Base-by-base conservation (phyloP, 2,329 filamentous ascomycete genomes). In the Exophiala aquamarina region DNA sequence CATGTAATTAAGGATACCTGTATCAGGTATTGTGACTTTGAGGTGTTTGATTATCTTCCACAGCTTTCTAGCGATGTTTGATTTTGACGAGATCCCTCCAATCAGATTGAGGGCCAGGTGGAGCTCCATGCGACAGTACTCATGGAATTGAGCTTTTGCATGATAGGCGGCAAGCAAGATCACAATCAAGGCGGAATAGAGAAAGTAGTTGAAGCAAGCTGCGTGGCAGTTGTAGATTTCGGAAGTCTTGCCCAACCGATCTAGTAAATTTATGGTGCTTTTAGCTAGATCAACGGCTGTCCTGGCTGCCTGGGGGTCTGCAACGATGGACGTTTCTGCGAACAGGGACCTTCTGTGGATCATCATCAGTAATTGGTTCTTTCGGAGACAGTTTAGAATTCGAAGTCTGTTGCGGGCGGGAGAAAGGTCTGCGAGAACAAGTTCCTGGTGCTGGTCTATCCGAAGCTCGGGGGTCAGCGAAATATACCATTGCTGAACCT, bases 101-200 rank as follows among this genome's bases (percentile, higher is more conserved):
- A 50, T 50, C 5, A 50, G 15, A 11, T 50, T 28, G 9, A 50
- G 41, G 21, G 47, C 47, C 3, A 50, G 29, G 41, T 41, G 26
- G 20, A 67, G 66, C 37, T 67, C 65, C 0, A 57, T 55, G 2
- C 64, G 61, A 41, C 64, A 67, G 15, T 59, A 49, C 7, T 66
- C 66, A 2, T 69, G 66, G 40, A 75, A 76, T 2, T 61, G 61
- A 2, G 63, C 60, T 0, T 73, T 72, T 0, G 69, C 71, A 51
- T 76, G 70, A 3, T 72, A 66, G 0, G 75, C 71, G 1, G 73
- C 74, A 0, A 74, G 63, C 21, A 73, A 69, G 1, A 74, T 52
- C 1, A 68, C 64, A 0, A 67, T 68, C 5, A 71, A 53, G 0
- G 68, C 66, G 17, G 66, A 69, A 20, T 70, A 60, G 4, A 71